Conservation (phyloP, 75 land plant species). For the Cryptomeria japonica region DNA sequence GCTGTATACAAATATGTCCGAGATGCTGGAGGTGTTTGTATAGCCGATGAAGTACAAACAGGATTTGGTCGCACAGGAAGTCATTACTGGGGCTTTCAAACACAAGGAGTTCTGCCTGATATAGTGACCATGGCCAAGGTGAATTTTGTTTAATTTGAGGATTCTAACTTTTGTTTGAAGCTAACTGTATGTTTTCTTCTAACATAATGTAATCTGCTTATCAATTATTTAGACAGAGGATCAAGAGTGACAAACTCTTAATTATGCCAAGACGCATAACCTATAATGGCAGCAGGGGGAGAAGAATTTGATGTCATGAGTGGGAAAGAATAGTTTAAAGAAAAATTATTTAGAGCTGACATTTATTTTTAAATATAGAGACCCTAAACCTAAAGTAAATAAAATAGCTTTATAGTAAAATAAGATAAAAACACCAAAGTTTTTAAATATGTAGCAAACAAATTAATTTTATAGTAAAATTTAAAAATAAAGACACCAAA, state of each 20-base stretch:
- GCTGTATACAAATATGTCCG: slow-evolving; percentile 74
- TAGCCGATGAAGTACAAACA: slow-evolving; percentile 94
- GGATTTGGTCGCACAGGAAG: slow-evolving; percentile 93
- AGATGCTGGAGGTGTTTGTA: slow-evolving; percentile 88
- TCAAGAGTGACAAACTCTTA: background rate
- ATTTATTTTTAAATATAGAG: too few relatives aligned
- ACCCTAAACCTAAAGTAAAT: too few relatives aligned
- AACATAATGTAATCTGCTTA: background rate
- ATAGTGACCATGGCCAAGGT: slow-evolving; percentile 98
- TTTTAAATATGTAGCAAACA: too few relatives aligned
- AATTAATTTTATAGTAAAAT: too few relatives aligned
- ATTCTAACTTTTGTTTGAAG: background rate
- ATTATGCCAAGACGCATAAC: too few relatives aligned
- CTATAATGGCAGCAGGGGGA: too few relatives aligned
- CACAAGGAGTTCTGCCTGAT: slow-evolving; percentile 89
- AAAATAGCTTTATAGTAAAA: too few relatives aligned
- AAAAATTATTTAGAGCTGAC: too few relatives aligned
- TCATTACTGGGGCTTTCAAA: slow-evolving; percentile 93
- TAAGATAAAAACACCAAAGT: too few relatives aligned
- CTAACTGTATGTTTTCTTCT: background rate
- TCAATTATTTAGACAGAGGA: background rate
- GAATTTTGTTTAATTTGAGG: background rate
- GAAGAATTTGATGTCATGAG: too few relatives aligned
- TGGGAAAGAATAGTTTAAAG: too few relatives aligned
- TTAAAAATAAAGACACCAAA: too few relatives aligned